Evolutionary conservation across 441 rosid species (phyloP).

Genomic region (Mallotus repandus): DNA sequence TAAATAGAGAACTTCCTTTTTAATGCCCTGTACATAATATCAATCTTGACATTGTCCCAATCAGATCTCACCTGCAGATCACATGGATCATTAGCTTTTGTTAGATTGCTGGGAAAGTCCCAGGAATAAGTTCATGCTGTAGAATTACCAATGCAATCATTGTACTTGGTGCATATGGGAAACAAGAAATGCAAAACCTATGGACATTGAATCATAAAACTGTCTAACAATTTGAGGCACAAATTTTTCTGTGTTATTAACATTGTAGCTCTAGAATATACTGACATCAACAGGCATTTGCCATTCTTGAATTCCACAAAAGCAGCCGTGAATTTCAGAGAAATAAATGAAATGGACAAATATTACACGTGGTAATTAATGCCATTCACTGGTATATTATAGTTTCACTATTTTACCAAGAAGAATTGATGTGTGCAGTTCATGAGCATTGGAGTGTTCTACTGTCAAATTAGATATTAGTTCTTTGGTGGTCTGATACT

Average conservation of each 20-base stretch:
- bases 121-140: background rate
- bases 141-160: background rate
- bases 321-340: background rate
- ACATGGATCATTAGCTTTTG: background rate
- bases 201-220: background rate
- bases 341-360: background rate
- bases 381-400: background rate
- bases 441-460: background rate
- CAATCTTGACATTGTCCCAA: constrained; percentile 75
- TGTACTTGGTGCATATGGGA: background rate
- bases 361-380: background rate
- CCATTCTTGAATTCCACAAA: background rate
- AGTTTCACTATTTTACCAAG: background rate
- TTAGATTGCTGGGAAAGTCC: no score
- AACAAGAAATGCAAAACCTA: background rate
- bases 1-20: constrained; percentile 85
- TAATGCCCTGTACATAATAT: constrained; percentile 70
- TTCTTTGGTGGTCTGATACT: no score
- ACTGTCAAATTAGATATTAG: background rate
- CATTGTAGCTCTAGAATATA: background rate
- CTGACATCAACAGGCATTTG: background rate
- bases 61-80: constrained; percentile 69
- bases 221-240: background rate
- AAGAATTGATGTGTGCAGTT: background rate
- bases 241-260: no score